phyloP scores from a whole-genome alignment of 805 yeast species.

The Schizosaccharomyces cryophilus region DNA sequence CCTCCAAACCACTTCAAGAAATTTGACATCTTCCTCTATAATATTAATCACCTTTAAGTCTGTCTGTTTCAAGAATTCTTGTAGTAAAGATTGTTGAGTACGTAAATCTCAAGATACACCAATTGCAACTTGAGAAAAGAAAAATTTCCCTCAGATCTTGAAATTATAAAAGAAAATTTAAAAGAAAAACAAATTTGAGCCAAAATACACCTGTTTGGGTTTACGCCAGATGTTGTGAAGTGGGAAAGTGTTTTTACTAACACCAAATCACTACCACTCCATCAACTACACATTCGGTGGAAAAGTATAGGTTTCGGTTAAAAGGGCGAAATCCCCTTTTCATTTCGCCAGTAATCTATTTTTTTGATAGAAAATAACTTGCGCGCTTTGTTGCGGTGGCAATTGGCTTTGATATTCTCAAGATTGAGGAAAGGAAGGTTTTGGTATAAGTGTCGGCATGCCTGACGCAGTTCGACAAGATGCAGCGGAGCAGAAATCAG shows the following conservation, averaged over 20 bases:
- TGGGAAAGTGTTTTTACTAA: too few species aligned
- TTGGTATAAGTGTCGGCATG: neutral
- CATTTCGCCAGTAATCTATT: neutral
- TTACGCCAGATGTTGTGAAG: too few species aligned
- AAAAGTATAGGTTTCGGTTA: neutral
- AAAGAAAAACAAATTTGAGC: too few species aligned
- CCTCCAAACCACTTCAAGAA: slow-evolving; percentile 1
- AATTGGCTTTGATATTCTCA: neutral
- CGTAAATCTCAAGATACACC: too few species aligned
- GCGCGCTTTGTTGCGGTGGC: neutral
- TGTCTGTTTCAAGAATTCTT: too few species aligned
- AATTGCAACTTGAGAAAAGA: too few species aligned
- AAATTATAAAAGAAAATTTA: too few species aligned
- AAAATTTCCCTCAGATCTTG: too few species aligned
- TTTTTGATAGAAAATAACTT: neutral
- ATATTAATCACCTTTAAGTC: neutral
- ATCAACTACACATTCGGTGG: neutral
- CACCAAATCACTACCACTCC: neutral
- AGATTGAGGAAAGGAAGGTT: neutral
- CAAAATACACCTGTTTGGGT: too few species aligned
- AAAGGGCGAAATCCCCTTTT: neutral
- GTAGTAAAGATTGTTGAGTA: too few species aligned
- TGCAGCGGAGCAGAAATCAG: neutral
- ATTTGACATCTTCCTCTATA: neutral
- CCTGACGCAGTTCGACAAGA: neutral